Evolutionary conservation across 179 eudicot genomes (phyloP).

Genomic region (Monotropa hypopitys): DNA sequence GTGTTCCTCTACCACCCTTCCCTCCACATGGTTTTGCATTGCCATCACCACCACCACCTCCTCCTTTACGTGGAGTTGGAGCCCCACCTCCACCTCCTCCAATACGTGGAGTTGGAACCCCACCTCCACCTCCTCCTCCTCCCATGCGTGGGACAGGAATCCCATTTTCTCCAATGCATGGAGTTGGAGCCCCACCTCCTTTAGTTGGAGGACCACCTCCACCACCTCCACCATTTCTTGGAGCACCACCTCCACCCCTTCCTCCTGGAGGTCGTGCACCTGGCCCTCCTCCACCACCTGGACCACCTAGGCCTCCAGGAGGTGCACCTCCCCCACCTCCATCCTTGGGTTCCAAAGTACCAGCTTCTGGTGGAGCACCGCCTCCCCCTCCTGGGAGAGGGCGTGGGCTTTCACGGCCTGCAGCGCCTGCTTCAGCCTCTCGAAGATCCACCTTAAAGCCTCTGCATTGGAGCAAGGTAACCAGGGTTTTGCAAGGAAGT

Average conservation of each 20-base stretch:
- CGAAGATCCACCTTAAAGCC: slow-evolving; percentile 65
- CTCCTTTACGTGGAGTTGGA: slow-evolving; percentile 10
- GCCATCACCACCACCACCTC: slow-evolving; percentile 19
- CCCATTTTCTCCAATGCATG: neutral
- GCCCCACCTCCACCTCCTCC: slow-evolving; percentile 3
- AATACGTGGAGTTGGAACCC: neutral
- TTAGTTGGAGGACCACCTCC: slow-evolving; percentile 30
- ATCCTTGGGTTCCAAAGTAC: slow-evolving; percentile 48
- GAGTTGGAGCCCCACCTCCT: slow-evolving; percentile 8
- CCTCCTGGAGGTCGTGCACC: slow-evolving; percentile 21
- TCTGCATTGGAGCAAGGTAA: slow-evolving; percentile 93
- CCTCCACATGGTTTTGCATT: slow-evolving; percentile 22
- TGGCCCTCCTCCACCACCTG: slow-evolving; percentile 54
- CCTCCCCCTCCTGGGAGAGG: slow-evolving; percentile 41
- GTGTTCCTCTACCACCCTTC: slow-evolving; percentile 13
- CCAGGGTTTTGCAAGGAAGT: slow-evolving; percentile 85
- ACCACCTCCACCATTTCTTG: slow-evolving; percentile 26
- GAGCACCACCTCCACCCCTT: slow-evolving; percentile 23
- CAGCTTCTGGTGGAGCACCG: slow-evolving; percentile 27
- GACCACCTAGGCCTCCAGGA: slow-evolving; percentile 65
- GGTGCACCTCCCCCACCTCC: slow-evolving; percentile 77
- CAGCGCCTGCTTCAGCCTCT: slow-evolving; percentile 21
- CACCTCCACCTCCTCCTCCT: slow-evolving; percentile 17
- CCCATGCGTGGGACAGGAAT: neutral
- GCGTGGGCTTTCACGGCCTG: slow-evolving; percentile 57